Base-by-base conservation (phyloP, 1,284 basidiomycete genomes). In the Ceratobasidium sp. region DNA sequence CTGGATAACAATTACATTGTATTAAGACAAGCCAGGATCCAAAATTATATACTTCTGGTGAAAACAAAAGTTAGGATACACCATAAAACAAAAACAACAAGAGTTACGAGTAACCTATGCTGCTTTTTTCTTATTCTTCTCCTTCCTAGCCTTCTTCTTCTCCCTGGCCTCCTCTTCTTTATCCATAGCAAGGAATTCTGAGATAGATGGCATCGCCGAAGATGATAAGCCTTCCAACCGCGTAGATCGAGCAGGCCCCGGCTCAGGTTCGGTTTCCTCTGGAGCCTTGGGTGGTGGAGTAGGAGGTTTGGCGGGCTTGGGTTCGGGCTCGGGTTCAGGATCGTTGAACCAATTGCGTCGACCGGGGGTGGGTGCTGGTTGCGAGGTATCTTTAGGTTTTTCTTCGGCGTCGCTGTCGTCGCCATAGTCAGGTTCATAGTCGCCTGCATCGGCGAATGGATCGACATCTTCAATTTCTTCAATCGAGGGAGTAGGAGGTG, bases 361-460 rank as follows among this genome's bases (percentile, higher is more conserved):
- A 19, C 19, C 30, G 8, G 50, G 27, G 6, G 67, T 21, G 6
- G 58, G 19, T 29, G 69, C 41, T 11, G 62, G 16, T 2, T 33
- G 30, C 16, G 44, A 16, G 30, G 42, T 33, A 16, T 62, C 41
- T 21, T 58, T 57, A 8, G 52, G 27, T 6, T 75, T 71, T n/a
- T 75, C 73, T 9, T 71, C 72, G 47, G 74, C 75, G 13, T 74
- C 75, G n/a, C 82, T 87, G 6, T 84, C 75, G 54, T 84, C 83
- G 9, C 62, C 62, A 33, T 54, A 66, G 14, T 90, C 74, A 1
- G 89, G 91, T 59, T 87, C 82, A 76, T 96, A 97, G 47, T 93
- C 90, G 7, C 89, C 93, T 1, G 85, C 92, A 58, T 82, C 93
- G 0, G 86, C 90, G 76, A 97, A 97, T 67, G 96, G 96, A 70